A percentile compares a stretch with the other conserved stretches of the same genome.
Conservation (phyloP, 2,329 filamentous ascomycete species). For the Calonectria montana region DNA sequence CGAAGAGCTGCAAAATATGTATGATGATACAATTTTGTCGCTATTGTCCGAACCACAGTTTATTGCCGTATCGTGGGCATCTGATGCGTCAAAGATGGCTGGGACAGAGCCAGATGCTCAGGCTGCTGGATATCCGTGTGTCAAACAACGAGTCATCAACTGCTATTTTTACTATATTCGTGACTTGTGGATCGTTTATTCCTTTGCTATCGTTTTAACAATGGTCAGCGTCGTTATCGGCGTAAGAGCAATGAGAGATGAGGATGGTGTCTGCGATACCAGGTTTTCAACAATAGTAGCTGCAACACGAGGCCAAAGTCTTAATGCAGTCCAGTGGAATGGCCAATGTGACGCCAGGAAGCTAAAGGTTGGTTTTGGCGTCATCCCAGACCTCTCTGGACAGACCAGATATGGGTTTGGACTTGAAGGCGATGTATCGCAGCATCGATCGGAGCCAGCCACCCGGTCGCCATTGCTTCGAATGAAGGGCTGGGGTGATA, state of each 20-base stretch:
- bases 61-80: slow-evolving; percentile 35
- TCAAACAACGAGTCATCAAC: slow-evolving; percentile 23
- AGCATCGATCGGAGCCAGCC: neutral
- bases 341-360: neutral
- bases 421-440: slow-evolving; percentile 5
- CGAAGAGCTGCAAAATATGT: neutral
- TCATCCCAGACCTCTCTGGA: neutral
- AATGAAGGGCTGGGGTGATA: neutral
- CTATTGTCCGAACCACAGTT: slow-evolving; percentile 34
- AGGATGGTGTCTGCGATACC: slow-evolving; percentile 29
- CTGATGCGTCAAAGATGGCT: slow-evolving; percentile 23
- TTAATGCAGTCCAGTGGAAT: slow-evolving; percentile 2
- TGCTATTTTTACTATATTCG: slow-evolving; percentile 29
- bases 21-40: slow-evolving; percentile 34
- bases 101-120: slow-evolving; percentile 1
- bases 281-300: slow-evolving; percentile 32
- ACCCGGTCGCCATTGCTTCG: neutral
- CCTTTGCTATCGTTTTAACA: slow-evolving; percentile 20
- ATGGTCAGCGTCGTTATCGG: slow-evolving; percentile 28
- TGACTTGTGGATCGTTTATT: slow-evolving; percentile 24
- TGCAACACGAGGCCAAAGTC: slow-evolving; percentile 18
- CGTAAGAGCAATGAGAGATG: slow-evolving; percentile 26
- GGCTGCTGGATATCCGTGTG: slow-evolving; percentile 23
- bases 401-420: slow-evolving; percentile 2
- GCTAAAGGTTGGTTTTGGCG: slow-evolving; percentile 6